phyloP scores from a whole-genome alignment of 2,329 filamentous ascomycete genomes.

The Graphilbum fragrans region DNA sequence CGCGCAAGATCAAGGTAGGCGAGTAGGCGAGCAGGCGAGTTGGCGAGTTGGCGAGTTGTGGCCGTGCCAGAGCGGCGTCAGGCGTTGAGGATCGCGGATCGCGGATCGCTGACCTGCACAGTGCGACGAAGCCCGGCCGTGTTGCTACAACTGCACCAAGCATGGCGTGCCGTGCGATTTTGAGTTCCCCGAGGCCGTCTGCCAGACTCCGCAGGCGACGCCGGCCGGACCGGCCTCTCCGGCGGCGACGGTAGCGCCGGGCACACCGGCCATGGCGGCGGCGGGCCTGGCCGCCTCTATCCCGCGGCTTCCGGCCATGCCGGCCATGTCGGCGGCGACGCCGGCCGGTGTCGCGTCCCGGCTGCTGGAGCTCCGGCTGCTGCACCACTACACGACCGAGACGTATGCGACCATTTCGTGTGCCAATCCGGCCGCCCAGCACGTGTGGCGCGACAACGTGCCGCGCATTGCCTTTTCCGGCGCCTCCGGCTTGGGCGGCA shows the following conservation, averaged over 20 bases:
- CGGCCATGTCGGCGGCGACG: conserved; percentile 21
- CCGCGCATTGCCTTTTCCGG: conserved; percentile 49
- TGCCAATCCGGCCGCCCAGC: conserved; percentile 35
- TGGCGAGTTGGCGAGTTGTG: too few species aligned
- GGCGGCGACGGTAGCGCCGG: conserved; percentile 11
- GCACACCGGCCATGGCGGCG: conserved; percentile 11
- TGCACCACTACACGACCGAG: conserved; percentile 52
- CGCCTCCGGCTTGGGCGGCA: conserved; percentile 4
- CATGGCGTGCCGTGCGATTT: conserved; percentile 58
- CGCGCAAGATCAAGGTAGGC: conserved; percentile 55
- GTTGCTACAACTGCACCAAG: conserved; percentile 54
- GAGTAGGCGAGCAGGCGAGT: too few species aligned
- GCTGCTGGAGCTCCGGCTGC: conserved; percentile 47
- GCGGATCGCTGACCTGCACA: conserved; percentile 13
- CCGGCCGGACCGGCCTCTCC: conserved; percentile 1
- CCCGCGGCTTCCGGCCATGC: conserved; percentile 13
- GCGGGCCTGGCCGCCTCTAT: not conserved
- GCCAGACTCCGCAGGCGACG: conserved; percentile 26
- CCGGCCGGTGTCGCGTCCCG: conserved; percentile 23
- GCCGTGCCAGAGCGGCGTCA: too few species aligned
- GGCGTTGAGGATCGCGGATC: too few species aligned
- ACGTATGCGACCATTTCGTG: conserved; percentile 49
- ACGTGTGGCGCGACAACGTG: conserved; percentile 48
- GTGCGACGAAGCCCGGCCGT: conserved; percentile 55
- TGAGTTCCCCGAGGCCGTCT: conserved; percentile 35